Base-by-base conservation (phyloP, 345 rosid species). In the Linum usitatissimum region DNA sequence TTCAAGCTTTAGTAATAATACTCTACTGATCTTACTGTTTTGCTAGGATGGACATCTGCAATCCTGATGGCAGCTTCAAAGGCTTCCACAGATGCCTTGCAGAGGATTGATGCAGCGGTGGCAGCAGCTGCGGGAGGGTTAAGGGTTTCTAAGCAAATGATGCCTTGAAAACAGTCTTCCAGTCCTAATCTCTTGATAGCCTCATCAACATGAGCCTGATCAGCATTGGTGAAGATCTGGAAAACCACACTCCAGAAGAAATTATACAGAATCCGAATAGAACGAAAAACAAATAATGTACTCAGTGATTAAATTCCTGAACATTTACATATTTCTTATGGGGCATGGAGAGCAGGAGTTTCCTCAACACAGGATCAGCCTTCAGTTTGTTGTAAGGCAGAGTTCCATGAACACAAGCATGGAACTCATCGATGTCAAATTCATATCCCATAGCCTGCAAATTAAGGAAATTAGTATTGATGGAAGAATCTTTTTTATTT, bases 371-470 rank as follows among this genome's bases (percentile, higher is more conserved):
- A 0, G 80, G 83, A 65, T 93, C 97, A 17, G 90, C 90, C 69
- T 80, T 83, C 31, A 93, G 80, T 31, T 57, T 79, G 53, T 90
- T 84, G 8, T 93, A 90, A 0, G 99, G 96, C 18, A 93, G 73
- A 67, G 79, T 80, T 67, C 99, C 99, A 59, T 93, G 99, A 63
- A 70, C 95, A 63, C 71, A 76, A 18, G 81, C 91, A 66, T 92
- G 98, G 62, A 84, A 92, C 72, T 92, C 88, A 57, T 92, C 96
- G 63, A 85, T 67, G 71, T 87, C 88, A 45, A 92, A 89, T 66
- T 85, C 86, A 66, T 89, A 87, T 13, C 99, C 99, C 40, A 86
- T 71, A 64, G 72, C 87, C 99, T 92, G 78, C 10, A 54, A 34
- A 30, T n/a, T n/a, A 39, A 4, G 9, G 18, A 31, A 30, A 15